A percentile compares a stretch with the other conserved stretches of the same genome.
phyloP scores from a whole-genome alignment of 176 grass and related monocot genomes.

The Stipa capillata region DNA sequence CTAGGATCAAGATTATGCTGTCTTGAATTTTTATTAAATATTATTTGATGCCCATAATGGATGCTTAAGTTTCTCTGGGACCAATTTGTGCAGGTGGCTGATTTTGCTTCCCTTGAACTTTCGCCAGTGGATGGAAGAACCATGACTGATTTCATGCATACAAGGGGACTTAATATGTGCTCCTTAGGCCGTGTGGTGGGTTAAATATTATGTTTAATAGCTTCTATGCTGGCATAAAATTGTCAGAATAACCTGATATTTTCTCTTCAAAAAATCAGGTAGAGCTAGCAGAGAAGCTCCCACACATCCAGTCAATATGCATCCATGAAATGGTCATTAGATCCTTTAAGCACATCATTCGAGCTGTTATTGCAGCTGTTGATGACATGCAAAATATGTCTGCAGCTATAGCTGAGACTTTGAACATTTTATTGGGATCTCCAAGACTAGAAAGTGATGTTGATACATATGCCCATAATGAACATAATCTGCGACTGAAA shows the following conservation, averaged over 20 bases:
- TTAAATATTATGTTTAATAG: conserved; percentile 10
- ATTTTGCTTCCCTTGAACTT: conserved; percentile 99
- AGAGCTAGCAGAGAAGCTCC: conserved; percentile 78
- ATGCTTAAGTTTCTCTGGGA: conserved; percentile 8
- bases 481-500: conserved; percentile 50
- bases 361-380: conserved; percentile 86
- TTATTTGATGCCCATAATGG: not conserved
- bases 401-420: conserved; percentile 68
- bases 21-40: conserved; percentile 10
- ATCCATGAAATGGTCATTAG: conserved; percentile 99
- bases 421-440: conserved; percentile 85
- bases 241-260: conserved; percentile 4
- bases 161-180: conserved; percentile 83
- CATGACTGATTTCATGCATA: conserved; percentile 99
- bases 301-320: conserved; percentile 98
- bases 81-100: conserved; percentile 58
- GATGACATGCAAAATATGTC: conserved; percentile 62
- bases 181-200: conserved; percentile 85
- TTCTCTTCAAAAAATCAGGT: conserved; percentile 58
- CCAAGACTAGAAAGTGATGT: conserved; percentile 37
- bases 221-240: not conserved
- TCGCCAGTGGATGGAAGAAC: conserved; percentile 99
- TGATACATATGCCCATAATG: conserved; percentile 32
- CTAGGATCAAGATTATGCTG: not conserved
- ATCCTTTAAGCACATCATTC: conserved; percentile 83